phyloP scores from a whole-genome alignment of 345 rosid species.

The Xanthoceras sorbifolium region DNA sequence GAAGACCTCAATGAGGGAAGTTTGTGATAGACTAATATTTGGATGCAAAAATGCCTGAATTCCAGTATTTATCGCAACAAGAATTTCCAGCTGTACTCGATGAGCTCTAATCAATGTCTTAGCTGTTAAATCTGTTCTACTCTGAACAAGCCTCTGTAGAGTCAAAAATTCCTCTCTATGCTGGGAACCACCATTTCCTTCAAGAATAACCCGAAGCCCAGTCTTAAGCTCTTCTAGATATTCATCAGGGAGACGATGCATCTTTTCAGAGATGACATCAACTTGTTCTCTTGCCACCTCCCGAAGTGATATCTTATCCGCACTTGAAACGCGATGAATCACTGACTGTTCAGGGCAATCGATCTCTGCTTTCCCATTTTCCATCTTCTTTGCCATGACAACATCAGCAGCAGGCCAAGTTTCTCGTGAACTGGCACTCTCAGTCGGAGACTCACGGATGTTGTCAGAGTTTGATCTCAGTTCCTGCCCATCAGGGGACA shows the following conservation, averaged over 20 bases:
- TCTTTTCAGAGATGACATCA: slow-evolving; percentile 73
- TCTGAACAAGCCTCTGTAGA: slow-evolving; percentile 80
- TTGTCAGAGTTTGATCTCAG: slow-evolving; percentile 72
- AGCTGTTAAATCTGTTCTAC: slow-evolving; percentile 75
- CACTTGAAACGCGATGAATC: slow-evolving; percentile 57
- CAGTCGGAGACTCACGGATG: slow-evolving; percentile 88
- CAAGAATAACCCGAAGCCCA: slow-evolving; percentile 72
- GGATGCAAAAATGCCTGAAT: slow-evolving; percentile 94
- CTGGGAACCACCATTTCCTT: slow-evolving; percentile 83
- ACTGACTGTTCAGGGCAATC: slow-evolving; percentile 72
- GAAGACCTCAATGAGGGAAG: slow-evolving; percentile 85
- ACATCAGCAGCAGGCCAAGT: slow-evolving; percentile 88
- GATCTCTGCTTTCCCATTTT: slow-evolving; percentile 63
- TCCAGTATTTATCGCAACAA: slow-evolving; percentile 86
- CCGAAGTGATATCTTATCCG: slow-evolving; percentile 74
- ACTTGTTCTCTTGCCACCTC: slow-evolving; percentile 92
- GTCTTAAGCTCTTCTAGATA: slow-evolving; percentile 80
- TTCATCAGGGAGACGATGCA: slow-evolving; percentile 72
- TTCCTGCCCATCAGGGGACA: slow-evolving; percentile 61
- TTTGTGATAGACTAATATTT: slow-evolving; percentile 77
- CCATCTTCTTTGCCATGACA: slow-evolving; percentile 61
- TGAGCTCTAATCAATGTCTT: slow-evolving; percentile 83
- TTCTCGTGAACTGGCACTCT: slow-evolving; percentile 94
- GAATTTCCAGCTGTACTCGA: slow-evolving; percentile 80
- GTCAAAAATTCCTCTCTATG: slow-evolving; percentile 74